Percentiles rank a stretch among this genome's conserved stretches.
Evolutionary conservation across 306 rosid genomes (phyloP).

Genomic region (Delonix regia): DNA sequence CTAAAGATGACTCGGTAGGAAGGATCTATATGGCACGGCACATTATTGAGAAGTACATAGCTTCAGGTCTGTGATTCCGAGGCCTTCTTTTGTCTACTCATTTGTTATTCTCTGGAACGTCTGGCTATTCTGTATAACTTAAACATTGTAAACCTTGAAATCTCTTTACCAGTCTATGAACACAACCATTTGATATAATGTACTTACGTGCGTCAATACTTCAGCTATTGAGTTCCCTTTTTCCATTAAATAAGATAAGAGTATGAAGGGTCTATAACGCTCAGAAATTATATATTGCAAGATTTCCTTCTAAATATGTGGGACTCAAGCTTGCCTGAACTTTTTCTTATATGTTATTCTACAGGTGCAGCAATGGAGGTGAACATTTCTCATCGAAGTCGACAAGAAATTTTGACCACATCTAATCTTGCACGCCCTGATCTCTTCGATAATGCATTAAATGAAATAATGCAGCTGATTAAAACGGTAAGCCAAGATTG

Average conservation of each 20-base stretch:
- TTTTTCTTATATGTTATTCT: slow-evolving; percentile 33
- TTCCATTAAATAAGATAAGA: slow-evolving; percentile 32
- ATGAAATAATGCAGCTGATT: slow-evolving; percentile 78
- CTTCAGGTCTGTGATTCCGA: slow-evolving; percentile 59
- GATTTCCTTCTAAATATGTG: slow-evolving; percentile 21
- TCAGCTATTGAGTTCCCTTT: slow-evolving; percentile 7
- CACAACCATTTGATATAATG: not conserved
- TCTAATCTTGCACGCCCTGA: slow-evolving; percentile 66
- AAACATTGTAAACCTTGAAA: not conserved
- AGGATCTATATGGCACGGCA: slow-evolving; percentile 97
- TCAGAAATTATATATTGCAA: not conserved
- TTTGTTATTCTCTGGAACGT: not conserved
- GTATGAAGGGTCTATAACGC: not conserved
- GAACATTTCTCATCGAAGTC: slow-evolving; percentile 86
- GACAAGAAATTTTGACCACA: slow-evolving; percentile 82
- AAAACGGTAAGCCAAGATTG: slow-evolving; percentile 55
- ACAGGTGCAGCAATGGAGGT: slow-evolving; percentile 89
- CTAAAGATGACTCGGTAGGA: slow-evolving; percentile 74
- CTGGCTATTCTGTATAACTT: not conserved
- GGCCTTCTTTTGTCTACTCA: slow-evolving; percentile 6
- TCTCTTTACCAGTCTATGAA: slow-evolving; percentile 16
- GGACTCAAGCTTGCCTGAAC: not conserved
- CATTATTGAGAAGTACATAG: slow-evolving; percentile 89
- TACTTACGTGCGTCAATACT: not conserved
- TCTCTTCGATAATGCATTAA: slow-evolving; percentile 74